Conservation (phyloP, 2,329 filamentous ascomycete genomes). For the Penicillium sp. region DNA sequence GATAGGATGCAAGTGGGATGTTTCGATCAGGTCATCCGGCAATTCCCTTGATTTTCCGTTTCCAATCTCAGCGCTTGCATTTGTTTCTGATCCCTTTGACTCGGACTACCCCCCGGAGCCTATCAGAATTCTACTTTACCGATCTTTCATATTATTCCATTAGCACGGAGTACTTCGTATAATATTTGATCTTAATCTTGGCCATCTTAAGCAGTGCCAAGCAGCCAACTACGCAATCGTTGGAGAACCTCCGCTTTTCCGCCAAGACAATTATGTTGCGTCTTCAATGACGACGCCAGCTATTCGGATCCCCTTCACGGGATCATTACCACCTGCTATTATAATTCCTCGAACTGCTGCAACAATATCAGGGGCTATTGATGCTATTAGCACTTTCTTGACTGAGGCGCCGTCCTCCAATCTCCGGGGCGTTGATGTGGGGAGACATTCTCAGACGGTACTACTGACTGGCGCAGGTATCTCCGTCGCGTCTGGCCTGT, state of each 20-base stretch:
- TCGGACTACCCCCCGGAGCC: not conserved
- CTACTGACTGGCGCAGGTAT: conserved; percentile 82
- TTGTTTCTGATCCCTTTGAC: not conserved
- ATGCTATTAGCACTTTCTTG: conserved; percentile 75
- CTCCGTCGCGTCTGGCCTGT: conserved; percentile 86
- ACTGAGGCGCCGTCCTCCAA: conserved; percentile 55
- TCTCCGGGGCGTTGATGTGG: conserved; percentile 44
- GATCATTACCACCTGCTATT: conserved; percentile 70
- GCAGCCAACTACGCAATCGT: conserved; percentile 10
- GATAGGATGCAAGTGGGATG: not conserved
- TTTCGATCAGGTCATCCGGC: conserved; percentile 26
- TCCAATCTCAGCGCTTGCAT: conserved; percentile 3
- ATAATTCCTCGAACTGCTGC: conserved; percentile 71
- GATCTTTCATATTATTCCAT: not conserved
- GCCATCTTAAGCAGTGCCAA: not conserved
- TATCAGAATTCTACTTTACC: not conserved
- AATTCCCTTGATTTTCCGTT: conserved; percentile 17
- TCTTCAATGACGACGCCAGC: conserved; percentile 65
- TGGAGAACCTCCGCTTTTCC: conserved; percentile 5
- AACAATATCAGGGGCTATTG: conserved; percentile 69
- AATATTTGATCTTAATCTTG: not conserved
- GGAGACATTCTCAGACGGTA: conserved; percentile 57
- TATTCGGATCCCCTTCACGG: conserved; percentile 88
- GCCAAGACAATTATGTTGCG: conserved; percentile 31
- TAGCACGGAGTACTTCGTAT: not conserved